A percentile compares a stretch with the other conserved stretches of the same genome.
These are phyloP conservation scores for Sclerotinia subarctica DNA, from an alignment of 2,329 filamentous ascomycete genomes.

Conservation along the genomic window DNA sequence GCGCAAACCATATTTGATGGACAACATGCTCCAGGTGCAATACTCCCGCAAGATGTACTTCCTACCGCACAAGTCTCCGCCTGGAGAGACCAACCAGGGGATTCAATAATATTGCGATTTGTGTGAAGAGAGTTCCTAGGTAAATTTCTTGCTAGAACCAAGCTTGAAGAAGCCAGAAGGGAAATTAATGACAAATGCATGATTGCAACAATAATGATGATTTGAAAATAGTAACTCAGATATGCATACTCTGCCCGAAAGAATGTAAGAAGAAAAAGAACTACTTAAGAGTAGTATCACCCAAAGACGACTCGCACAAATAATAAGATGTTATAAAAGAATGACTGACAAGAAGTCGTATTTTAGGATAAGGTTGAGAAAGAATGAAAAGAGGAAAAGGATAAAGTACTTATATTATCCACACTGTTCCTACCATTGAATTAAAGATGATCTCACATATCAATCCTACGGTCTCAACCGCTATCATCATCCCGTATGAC, in stretches of 20 bases:
- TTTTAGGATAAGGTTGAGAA: background rate
- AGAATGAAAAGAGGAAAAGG: background rate
- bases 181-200: constrained; percentile 12
- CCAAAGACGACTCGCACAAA: background rate
- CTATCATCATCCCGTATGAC: no score
- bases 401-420: no score
- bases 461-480: no score
- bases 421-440: no score
- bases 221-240: background rate
- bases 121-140: background rate
- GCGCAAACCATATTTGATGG: constrained; percentile 21
- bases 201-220: background rate
- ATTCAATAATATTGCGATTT: background rate
- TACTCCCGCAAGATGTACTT: constrained; percentile 15
- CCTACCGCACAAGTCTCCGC: constrained; percentile 9
- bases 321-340: background rate
- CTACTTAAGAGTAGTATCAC: background rate
- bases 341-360: background rate
- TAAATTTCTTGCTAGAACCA: background rate
- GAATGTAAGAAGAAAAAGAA: background rate
- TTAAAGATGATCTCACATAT: no score
- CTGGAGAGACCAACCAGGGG: constrained; percentile 21
- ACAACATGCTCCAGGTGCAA: constrained; percentile 21
- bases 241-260: background rate
- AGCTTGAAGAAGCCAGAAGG: background rate